Evolutionary conservation across 2,329 filamentous ascomycete species (phyloP).

Genomic region (Trematosphaeria pertusa): DNA sequence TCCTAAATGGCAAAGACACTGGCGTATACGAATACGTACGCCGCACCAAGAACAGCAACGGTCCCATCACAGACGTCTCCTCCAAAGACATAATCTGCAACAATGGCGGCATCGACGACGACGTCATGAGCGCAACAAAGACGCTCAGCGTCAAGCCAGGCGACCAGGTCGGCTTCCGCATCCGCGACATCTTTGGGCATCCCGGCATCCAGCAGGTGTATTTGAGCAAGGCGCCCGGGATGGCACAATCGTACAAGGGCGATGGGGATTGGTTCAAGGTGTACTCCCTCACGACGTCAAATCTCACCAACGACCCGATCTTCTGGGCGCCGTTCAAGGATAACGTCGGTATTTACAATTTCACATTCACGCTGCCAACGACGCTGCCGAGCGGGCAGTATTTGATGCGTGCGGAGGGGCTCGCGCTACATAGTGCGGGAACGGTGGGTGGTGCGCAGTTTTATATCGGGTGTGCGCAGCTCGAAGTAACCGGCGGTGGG

Average conservation of each 20-base stretch:
- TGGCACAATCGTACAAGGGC: conserved; percentile 15
- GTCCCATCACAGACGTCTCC: no score
- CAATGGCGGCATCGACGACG: no score
- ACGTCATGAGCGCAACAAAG: no score
- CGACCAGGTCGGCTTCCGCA: no score
- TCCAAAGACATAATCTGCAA: no score
- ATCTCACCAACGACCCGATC: background rate
- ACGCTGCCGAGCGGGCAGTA: conserved; percentile 48
- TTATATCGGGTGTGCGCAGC: conserved; percentile 35
- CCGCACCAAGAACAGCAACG: background rate
- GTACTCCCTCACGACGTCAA: no score
- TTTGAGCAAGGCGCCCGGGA: conserved; percentile 29
- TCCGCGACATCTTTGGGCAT: no score
- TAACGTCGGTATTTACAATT: no score
- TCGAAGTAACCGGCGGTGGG: conserved; percentile 4
- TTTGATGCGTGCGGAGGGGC: conserved; percentile 51
- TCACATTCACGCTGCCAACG: conserved; percentile 44
- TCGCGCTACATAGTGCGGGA: conserved; percentile 47
- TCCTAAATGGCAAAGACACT: conserved; percentile 5
- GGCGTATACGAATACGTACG: conserved; percentile 3
- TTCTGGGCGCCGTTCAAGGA: no score
- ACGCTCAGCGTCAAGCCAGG: no score
- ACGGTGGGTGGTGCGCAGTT: conserved; percentile 46
- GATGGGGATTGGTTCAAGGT: conserved; percentile 31
- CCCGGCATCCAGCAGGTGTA: conserved; percentile 21